Evolutionary conservation across 345 rosid genomes (phyloP).

Genomic region (Cochlearia excelsa): DNA sequence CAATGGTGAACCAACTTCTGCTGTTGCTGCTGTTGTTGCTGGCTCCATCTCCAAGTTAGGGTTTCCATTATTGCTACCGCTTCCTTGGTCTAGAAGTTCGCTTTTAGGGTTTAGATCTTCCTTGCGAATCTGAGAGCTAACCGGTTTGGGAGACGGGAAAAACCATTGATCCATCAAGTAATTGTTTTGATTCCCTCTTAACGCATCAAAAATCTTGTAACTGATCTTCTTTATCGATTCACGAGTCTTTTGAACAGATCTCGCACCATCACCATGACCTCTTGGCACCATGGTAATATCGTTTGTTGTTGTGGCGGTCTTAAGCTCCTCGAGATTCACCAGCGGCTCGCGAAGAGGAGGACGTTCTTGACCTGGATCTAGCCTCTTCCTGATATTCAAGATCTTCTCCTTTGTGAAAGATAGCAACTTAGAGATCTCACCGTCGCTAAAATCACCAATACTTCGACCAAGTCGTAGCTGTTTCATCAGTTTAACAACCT

Average conservation of each 20-base stretch:
- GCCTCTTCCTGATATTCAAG: constrained; percentile 1
- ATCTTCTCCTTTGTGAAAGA: neutral
- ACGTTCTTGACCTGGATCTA: neutral
- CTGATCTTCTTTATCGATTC: neutral
- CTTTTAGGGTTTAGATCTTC: neutral
- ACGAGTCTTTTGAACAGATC: no score
- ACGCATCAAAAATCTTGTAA: neutral
- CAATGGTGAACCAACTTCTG: neutral
- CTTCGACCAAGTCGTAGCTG: neutral
- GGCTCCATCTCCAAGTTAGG: constrained; percentile 13
- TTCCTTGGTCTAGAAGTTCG: constrained; percentile 5
- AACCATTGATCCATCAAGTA: constrained; percentile 24
- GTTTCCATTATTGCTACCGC: constrained; percentile 11
- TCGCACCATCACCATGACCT: neutral
- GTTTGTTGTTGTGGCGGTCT: neutral
- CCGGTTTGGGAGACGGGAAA: neutral
- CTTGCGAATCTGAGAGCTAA: neutral
- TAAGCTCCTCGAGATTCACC: neutral
- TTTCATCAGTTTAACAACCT: neutral
- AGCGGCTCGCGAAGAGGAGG: constrained; percentile 16
- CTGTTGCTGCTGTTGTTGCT: no score
- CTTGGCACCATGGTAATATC: neutral
- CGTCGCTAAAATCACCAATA: neutral
- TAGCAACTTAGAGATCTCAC: neutral
- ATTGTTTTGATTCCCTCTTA: neutral